Percentiles rank a stretch among this genome's conserved stretches.
Conservation (phyloP, 495 filamentous ascomycete genomes). For the Pseudotulostoma volvatum region DNA sequence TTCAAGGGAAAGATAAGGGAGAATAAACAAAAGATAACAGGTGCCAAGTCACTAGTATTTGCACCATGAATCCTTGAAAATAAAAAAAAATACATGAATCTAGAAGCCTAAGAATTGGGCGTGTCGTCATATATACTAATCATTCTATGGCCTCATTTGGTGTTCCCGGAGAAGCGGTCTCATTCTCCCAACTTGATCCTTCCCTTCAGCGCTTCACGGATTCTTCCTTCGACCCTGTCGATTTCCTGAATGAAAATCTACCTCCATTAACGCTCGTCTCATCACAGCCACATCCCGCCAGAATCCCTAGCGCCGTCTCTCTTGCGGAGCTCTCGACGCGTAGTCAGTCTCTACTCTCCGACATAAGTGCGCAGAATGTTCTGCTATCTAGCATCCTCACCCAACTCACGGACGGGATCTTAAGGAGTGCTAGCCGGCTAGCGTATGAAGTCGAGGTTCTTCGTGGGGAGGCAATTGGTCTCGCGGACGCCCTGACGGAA, state of each 20-base stretch:
- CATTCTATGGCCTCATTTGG: too few species aligned
- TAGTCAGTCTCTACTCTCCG: slow-evolving; percentile 68
- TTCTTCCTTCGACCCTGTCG: slow-evolving; percentile 59
- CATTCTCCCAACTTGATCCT: slow-evolving; percentile 46
- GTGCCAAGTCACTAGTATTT: too few species aligned
- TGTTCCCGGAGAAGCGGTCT: slow-evolving; percentile 1
- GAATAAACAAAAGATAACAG: too few species aligned
- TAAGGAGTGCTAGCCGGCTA: slow-evolving; percentile 67
- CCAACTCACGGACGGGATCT: slow-evolving; percentile 83
- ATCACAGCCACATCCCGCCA: slow-evolving; percentile 23
- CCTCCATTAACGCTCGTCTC: slow-evolving; percentile 35
- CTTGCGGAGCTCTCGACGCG: slow-evolving; percentile 64
- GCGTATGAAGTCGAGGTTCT: slow-evolving; percentile 92
- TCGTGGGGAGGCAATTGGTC: slow-evolving; percentile 62
- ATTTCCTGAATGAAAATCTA: slow-evolving; percentile 65
- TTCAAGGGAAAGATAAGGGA: too few species aligned
- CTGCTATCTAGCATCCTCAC: slow-evolving; percentile 71
- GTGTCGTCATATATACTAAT: too few species aligned
- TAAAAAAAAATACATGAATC: too few species aligned
- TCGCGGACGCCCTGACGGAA: slow-evolving; percentile 64
- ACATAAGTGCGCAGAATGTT: slow-evolving; percentile 74
- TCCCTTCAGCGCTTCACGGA: slow-evolving; percentile 44
- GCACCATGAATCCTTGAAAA: too few species aligned
- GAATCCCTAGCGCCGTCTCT: slow-evolving; percentile 36
- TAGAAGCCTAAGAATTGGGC: too few species aligned